phyloP scores from a whole-genome alignment of 371 early-diverging fungal species.

The Parasitella parasitica region DNA sequence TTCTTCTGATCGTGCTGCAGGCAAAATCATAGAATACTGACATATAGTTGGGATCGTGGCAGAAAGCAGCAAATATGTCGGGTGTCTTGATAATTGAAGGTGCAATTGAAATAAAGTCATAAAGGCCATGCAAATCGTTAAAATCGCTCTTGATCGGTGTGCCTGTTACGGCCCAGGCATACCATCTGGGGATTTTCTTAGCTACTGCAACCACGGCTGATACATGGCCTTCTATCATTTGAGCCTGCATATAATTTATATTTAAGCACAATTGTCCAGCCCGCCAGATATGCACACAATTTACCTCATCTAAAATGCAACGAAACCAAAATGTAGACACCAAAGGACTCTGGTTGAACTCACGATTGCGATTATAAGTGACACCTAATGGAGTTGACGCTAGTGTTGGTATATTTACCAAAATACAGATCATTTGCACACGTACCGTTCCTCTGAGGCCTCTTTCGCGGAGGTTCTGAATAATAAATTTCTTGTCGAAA shows the following conservation, averaged over 20 bases:
- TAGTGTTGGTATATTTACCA: too few species aligned
- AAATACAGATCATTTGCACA: neutral
- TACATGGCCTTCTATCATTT: conserved; percentile 60
- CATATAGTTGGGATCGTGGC: conserved; percentile 11
- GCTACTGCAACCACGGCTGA: conserved; percentile 57
- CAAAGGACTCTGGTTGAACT: conserved; percentile 46
- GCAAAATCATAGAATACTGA: conserved; percentile 35
- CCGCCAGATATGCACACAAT: too few species aligned
- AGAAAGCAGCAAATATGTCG: conserved; percentile 18
- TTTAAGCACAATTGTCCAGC: conserved; percentile 18
- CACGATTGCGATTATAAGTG: conserved; percentile 6
- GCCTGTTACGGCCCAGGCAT: conserved; percentile 74
- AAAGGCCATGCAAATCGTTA: conserved; percentile 55
- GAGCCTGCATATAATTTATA: conserved; percentile 32
- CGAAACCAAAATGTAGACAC: conserved; percentile 63
- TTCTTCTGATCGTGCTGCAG: conserved; percentile 54
- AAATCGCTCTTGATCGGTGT: conserved; percentile 59
- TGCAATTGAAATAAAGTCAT: conserved; percentile 44
- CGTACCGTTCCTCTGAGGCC: conserved; percentile 33
- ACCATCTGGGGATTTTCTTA: conserved; percentile 52
- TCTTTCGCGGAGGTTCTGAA: conserved; percentile 24
- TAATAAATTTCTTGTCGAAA: conserved; percentile 56
- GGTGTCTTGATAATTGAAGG: conserved; percentile 27
- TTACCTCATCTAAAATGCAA: conserved; percentile 47
- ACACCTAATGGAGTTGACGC: too few species aligned